A percentile compares a stretch with the other conserved stretches of the same genome.
phyloP scores from a whole-genome alignment of 2,329 filamentous ascomycete species.

The Diplocarpon mali region DNA sequence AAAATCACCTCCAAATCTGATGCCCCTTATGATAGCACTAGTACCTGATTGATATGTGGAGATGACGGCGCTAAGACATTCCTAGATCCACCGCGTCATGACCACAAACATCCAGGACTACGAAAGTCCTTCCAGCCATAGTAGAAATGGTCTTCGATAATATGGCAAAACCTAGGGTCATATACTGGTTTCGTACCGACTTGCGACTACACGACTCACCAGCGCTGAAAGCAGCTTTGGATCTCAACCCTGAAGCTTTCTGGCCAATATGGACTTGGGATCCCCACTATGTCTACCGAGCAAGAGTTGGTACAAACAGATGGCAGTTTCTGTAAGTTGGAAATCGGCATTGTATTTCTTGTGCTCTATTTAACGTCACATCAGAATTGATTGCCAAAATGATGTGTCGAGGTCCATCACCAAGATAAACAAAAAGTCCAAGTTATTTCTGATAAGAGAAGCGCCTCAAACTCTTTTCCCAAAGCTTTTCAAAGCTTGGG shows the following conservation, averaged over 20 bases:
- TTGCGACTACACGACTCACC: constrained; percentile 68
- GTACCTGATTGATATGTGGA: background rate
- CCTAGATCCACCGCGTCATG: background rate
- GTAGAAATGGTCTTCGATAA: too few species aligned
- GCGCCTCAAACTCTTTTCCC: constrained; percentile 60
- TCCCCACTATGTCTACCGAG: constrained; percentile 66
- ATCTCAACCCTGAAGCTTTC: constrained; percentile 54
- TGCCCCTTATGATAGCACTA: background rate
- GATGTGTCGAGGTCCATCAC: constrained; percentile 58
- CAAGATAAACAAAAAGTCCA: constrained; percentile 58
- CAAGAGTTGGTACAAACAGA: constrained; percentile 58
- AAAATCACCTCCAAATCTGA: too few species aligned
- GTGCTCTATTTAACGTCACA: constrained; percentile 3
- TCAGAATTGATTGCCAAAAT: constrained; percentile 59
- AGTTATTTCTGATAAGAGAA: constrained; percentile 62
- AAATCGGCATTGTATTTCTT: background rate
- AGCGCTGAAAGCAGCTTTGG: constrained; percentile 59
- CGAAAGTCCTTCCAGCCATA: too few species aligned
- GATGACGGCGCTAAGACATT: background rate
- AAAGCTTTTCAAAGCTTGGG: constrained; percentile 64
- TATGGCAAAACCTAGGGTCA: constrained; percentile 40
- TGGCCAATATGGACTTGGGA: constrained; percentile 77
- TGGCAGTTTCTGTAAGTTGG: constrained; percentile 55
- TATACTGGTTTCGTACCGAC: constrained; percentile 74
- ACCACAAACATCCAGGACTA: background rate